phyloP scores from a whole-genome alignment of 371 early-diverging fungal genomes.

The Mucor mucedo region DNA sequence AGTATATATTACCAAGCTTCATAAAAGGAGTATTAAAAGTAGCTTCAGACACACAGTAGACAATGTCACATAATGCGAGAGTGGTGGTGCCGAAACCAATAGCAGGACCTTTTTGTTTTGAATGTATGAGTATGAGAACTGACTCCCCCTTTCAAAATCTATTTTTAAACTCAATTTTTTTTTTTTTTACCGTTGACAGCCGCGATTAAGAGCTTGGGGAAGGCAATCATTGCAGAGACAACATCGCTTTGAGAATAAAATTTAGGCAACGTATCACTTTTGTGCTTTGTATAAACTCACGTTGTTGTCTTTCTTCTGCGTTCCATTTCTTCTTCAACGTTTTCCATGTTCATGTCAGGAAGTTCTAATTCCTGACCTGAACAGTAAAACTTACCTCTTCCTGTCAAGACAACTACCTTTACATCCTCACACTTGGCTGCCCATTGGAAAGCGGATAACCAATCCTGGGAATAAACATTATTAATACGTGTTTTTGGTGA shows the following conservation, averaged over 20 bases:
- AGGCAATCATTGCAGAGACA: conserved; percentile 61
- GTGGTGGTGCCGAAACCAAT: conserved; percentile 78
- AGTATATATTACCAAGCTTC: conserved; percentile 51
- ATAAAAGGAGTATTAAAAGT: conserved; percentile 73
- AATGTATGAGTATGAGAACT: background rate
- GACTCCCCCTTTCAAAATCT: background rate
- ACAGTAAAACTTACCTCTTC: conserved; percentile 70
- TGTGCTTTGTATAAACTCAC: conserved; percentile 10
- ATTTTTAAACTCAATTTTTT: background rate
- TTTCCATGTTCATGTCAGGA: conserved; percentile 37
- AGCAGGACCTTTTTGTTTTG: conserved; percentile 56
- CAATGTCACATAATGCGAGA: conserved; percentile 71
- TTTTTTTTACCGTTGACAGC: conserved; percentile 67
- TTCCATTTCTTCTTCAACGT: conserved; percentile 33
- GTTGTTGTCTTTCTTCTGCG: conserved; percentile 30
- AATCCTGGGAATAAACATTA: conserved; percentile 44
- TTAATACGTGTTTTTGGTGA: background rate
- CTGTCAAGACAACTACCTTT: conserved; percentile 69
- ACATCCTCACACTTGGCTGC: conserved; percentile 56
- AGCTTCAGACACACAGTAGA: conserved; percentile 65
- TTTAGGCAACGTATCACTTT: background rate
- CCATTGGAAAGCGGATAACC: conserved; percentile 64
- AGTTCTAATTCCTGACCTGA: conserved; percentile 68
- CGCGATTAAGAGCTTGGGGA: conserved; percentile 73
- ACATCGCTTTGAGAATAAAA: conserved; percentile 41